Base-by-base conservation (phyloP, 2,329 filamentous ascomycete species). In the Emydomyces testavorans region DNA sequence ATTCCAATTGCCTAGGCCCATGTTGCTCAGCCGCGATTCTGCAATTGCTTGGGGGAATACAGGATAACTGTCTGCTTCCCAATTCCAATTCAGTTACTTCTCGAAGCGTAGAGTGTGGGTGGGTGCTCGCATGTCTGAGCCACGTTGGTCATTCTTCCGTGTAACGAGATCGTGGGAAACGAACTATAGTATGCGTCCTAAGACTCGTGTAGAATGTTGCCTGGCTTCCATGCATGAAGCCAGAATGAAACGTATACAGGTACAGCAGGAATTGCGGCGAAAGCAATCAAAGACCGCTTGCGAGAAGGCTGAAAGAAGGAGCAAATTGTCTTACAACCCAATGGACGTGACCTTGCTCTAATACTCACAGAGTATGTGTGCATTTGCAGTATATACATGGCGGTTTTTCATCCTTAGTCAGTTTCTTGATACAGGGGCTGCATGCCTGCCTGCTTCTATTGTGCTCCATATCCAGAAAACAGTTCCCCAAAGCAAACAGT, bases 61-160 rank as follows among this genome's bases (percentile, higher is more conserved):
- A 32, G 16, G n/a, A 4, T 1, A 32, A 20, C 16, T 15, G 16
- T 35, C 13, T 6, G 2, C 28, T 36, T 36, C 37, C 13, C 32
- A 6, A 7, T 15, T 43, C 10, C 40, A 15, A n/a, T 43, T 28
- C n/a, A 20, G 2, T 26, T 43, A n/a, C n/a, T n/a, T n/a, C n/a
- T n/a, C n/a, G n/a, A n/a, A n/a, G n/a, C 15, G 3, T 18, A 16
- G 4, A 24, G 1, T 18, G 34, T 38, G 16, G 32, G 18, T 38
- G 45, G 45, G 35, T 47, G 23, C 45, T 47, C 28, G 45, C 45
- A 40, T 47, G 36, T 23, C 29, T 34, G 45, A 40, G 36, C 40
- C 26, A 47, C 36, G 13, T 35, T 28, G 31, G 21, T 37, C 34
- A 46, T 26, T 31, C 18, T 16, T 13, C 37, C 24, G 45, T 47